Conservation (phyloP, 2,329 filamentous ascomycete species). For the Truncatella angustata region DNA sequence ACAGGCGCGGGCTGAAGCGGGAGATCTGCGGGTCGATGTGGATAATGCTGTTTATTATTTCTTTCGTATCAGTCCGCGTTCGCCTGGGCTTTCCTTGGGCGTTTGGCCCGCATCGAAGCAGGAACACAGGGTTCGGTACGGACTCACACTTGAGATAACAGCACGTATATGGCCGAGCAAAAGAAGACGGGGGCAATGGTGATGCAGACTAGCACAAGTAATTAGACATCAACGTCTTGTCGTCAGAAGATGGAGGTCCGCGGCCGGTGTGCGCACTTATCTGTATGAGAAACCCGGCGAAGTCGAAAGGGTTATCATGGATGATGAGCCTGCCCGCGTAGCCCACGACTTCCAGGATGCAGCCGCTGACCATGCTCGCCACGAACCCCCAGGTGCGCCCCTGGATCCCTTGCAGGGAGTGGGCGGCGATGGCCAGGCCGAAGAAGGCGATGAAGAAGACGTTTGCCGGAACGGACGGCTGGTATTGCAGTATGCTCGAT, state of each 20-base stretch:
- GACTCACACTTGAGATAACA: too few species aligned
- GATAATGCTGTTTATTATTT: neutral
- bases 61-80: too few species aligned
- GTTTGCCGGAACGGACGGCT: neutral
- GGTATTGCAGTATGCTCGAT: neutral
- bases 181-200: neutral
- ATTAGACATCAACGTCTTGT: too few species aligned
- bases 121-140: too few species aligned
- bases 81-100: too few species aligned
- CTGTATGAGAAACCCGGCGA: neutral
- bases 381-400: neutral
- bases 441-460: neutral
- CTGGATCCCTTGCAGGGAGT: neutral
- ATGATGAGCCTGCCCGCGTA: neutral
- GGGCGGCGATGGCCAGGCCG: neutral
- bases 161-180: neutral
- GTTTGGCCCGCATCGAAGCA: too few species aligned
- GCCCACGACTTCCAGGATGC: neutral
- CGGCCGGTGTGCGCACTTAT: neutral
- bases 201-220: neutral
- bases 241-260: too few species aligned
- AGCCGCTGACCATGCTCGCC: neutral
- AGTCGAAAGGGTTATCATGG: neutral
- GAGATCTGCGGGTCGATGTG: constrained; percentile 35
- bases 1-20: constrained; percentile 37